Evolutionary conservation across 1,139 yeast species (phyloP), one percentile per base, ranked within the genome.

Genomic region (Hansenula sp.): DNA sequence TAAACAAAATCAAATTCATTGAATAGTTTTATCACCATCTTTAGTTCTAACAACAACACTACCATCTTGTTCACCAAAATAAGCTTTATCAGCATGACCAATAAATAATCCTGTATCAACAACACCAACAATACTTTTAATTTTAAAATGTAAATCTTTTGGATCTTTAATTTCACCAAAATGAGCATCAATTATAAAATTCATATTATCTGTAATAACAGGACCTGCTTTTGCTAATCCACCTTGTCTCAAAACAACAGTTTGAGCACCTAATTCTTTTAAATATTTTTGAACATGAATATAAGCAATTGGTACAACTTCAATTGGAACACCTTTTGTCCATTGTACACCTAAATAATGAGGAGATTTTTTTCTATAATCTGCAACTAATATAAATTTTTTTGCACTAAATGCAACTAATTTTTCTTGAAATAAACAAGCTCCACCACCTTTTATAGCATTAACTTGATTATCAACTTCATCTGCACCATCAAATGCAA

Each of bases 401-500:
- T 75, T 68, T 3, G 97, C 82, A 46, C 90, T 79, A 38, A 79
- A 73, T 11, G 97, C 96, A 14, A 94, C 96, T 42, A 94, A 73
- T 65, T 94, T 94, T 63, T 94, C 99, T 66, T 92, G 98, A 69
- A 94, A 84, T 49, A 89, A 71, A 64, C 99, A 94, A 2, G 97
- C 99, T 31, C 99, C 99, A 37, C 99, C 99, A 48, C 99, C 99
- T 66, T 94, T 94, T 62, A 94, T 94, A 56, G 92, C 79, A 59
- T 89, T 87, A 54, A 92, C 72, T 17, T 72, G 59, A 8, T 77
- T 59, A 60, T 92, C 98, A 42, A 90, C 94, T 62, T 94, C 99
- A 64, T 94, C 99, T 9, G 98, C 98, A 33, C 99, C 99, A 62
- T 94, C 99, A 60, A 94, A 92, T 3, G 96, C 96, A 53, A 92